phyloP scores from a whole-genome alignment of 345 rosid species.

The Gynandropsis gynandra region DNA sequence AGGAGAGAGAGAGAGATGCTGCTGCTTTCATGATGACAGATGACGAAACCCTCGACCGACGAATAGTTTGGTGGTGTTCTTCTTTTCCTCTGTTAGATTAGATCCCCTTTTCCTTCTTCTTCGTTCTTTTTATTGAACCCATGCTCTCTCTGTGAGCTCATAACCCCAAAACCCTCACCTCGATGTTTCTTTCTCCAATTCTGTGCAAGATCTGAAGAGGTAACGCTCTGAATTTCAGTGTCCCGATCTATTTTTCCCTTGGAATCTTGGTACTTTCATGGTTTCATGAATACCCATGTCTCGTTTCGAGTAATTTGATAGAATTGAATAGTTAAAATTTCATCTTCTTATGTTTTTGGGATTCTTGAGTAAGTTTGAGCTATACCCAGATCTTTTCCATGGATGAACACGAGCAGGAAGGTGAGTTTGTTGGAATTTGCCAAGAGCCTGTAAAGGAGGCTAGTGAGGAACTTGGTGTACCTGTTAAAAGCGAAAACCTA shows the following conservation, averaged over 20 bases:
- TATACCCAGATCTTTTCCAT: background rate
- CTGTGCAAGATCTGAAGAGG: conserved; percentile 5
- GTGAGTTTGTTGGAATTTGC: conserved; percentile 9
- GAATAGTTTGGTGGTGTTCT: too few relatives aligned
- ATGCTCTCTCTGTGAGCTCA: too few relatives aligned
- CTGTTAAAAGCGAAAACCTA: conserved; percentile 22
- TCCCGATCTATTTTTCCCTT: background rate
- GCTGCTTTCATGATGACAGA: too few relatives aligned
- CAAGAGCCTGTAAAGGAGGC: conserved; percentile 18
- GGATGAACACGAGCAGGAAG: conserved; percentile 21
- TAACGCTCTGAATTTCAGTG: conserved; percentile 4
- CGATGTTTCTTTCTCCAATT: background rate
- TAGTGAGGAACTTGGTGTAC: conserved; percentile 5
- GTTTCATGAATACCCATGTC: background rate
- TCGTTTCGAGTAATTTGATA: background rate
- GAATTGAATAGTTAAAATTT: too few relatives aligned
- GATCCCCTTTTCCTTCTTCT: too few relatives aligned
- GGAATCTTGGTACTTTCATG: conserved; percentile 4
- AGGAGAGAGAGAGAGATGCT: too few relatives aligned
- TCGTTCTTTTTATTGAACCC: too few relatives aligned
- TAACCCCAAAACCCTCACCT: conserved; percentile 13
- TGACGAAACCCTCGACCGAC: too few relatives aligned
- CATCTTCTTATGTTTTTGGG: too few relatives aligned
- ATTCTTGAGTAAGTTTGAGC: conserved; percentile 12
- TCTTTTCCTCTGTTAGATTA: too few relatives aligned